Percentiles rank a stretch among this genome's conserved stretches.
phyloP scores from a whole-genome alignment of 495 filamentous ascomycete species.

The Parathielavia appendiculata region DNA sequence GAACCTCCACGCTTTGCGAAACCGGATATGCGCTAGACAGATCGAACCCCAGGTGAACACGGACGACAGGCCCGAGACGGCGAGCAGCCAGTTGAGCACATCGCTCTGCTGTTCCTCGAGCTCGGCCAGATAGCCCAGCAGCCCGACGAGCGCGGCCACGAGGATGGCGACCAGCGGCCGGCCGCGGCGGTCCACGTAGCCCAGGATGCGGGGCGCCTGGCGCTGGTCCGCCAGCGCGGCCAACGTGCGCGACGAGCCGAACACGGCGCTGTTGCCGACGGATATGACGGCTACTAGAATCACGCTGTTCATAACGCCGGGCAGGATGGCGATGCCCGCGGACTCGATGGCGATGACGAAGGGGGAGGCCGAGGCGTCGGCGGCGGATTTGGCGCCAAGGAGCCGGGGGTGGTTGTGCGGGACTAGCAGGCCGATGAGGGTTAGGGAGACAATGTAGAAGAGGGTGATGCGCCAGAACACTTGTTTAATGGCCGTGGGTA shows the following conservation, averaged over 20 bases:
- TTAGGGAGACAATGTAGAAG: slow-evolving; percentile 75
- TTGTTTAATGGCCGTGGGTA: slow-evolving; percentile 84
- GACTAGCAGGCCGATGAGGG: slow-evolving; percentile 68
- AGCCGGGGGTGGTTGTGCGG: slow-evolving; percentile 61
- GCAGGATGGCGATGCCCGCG: slow-evolving; percentile 68
- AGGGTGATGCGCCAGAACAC: slow-evolving; percentile 94
- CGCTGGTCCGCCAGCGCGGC: slow-evolving; percentile 80
- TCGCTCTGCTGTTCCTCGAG: slow-evolving; percentile 52
- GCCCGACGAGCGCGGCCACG: slow-evolving; percentile 62
- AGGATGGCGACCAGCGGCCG: slow-evolving; percentile 71
- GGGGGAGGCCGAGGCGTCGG: slow-evolving; percentile 71
- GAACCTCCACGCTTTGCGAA: slow-evolving; percentile 70
- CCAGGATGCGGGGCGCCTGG: slow-evolving; percentile 70
- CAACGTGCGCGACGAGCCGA: slow-evolving; percentile 80
- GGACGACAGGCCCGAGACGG: slow-evolving; percentile 79
- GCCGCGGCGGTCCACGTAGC: slow-evolving; percentile 78
- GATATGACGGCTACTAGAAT: slow-evolving; percentile 84
- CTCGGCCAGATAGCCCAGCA: slow-evolving; percentile 75
- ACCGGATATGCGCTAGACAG: slow-evolving; percentile 85
- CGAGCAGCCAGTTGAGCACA: slow-evolving; percentile 84
- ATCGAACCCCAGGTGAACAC: slow-evolving; percentile 94
- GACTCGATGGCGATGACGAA: slow-evolving; percentile 86
- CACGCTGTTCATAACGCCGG: slow-evolving; percentile 83
- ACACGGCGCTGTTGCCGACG: slow-evolving; percentile 82
- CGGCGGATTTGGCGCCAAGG: slow-evolving; percentile 47